A percentile compares a stretch with the other conserved stretches of the same genome.
Conservation (phyloP, 1,284 basidiomycete genomes). For the Retiboletus flavoniger region DNA sequence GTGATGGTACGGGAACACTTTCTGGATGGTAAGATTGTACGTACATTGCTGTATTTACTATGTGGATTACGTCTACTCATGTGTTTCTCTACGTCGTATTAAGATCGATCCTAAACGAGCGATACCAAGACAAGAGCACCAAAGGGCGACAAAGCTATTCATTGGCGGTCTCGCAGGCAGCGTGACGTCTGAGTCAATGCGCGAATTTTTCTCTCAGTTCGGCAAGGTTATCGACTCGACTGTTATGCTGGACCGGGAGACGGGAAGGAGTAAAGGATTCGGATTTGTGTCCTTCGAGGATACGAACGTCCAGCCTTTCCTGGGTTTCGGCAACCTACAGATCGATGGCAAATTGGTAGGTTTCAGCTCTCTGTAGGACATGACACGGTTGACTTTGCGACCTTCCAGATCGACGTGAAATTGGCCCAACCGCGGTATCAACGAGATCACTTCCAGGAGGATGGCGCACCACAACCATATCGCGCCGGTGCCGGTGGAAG, state of each 20-base stretch:
- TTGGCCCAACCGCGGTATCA: slow-evolving; percentile 85
- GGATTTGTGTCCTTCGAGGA: slow-evolving; percentile 97
- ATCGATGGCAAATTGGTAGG: slow-evolving; percentile 90
- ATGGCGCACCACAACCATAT: slow-evolving; percentile 41
- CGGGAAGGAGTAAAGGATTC: slow-evolving; percentile 93
- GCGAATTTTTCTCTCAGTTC: slow-evolving; percentile 86
- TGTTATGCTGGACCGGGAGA: slow-evolving; percentile 98
- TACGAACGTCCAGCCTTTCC: slow-evolving; percentile 79
- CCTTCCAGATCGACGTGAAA: slow-evolving; percentile 86
- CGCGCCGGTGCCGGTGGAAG: slow-evolving; percentile 9
- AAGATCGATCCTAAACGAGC: slow-evolving; percentile 99
- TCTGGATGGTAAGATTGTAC: slow-evolving; percentile 90
- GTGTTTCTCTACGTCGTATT: slow-evolving; percentile 3
- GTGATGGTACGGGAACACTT: slow-evolving; percentile 89
- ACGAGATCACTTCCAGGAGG: slow-evolving; percentile 54
- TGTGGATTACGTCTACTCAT: slow-evolving; percentile 26
- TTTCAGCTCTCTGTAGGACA: slow-evolving; percentile 7
- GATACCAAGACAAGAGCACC: slow-evolving; percentile 93
- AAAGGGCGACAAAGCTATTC: slow-evolving; percentile 90
- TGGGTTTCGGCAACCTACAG: slow-evolving; percentile 82
- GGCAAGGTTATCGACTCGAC: slow-evolving; percentile 96
- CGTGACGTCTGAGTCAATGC: slow-evolving; percentile 92
- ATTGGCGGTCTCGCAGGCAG: slow-evolving; percentile 91
- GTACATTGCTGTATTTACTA: slow-evolving; percentile 37
- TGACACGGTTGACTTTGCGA: slow-evolving; percentile 7